Percentiles rank a stretch among this genome's conserved stretches.
These are phyloP conservation scores for Taxawa tesnikishii DNA, from an alignment of 2,329 filamentous ascomycete species.

Conservation along the genomic window DNA sequence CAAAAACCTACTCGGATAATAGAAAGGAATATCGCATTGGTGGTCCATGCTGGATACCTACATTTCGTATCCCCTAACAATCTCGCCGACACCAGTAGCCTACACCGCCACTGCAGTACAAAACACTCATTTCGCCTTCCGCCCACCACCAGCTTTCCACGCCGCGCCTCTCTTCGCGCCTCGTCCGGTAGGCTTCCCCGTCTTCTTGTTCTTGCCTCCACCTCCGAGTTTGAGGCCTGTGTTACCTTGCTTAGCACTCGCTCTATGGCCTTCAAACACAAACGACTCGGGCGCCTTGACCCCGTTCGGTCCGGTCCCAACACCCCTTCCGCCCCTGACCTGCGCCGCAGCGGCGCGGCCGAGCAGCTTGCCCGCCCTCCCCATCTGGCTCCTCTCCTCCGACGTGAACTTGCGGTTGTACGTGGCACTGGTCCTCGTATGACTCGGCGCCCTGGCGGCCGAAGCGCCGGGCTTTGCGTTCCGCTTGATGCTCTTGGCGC, in stretches of 20 bases:
- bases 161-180: slow-evolving; percentile 30
- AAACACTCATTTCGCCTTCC: slow-evolving; percentile 3
- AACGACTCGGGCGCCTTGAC: slow-evolving; percentile 54
- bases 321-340: slow-evolving; percentile 3
- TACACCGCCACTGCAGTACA: too few relatives aligned
- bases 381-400: slow-evolving; percentile 57
- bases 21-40: too few relatives aligned
- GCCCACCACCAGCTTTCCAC: slow-evolving; percentile 26
- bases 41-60: too few relatives aligned
- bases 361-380: slow-evolving; percentile 62
- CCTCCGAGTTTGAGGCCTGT: slow-evolving; percentile 49
- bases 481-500: slow-evolving; percentile 61
- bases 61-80: too few relatives aligned
- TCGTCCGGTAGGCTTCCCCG: slow-evolving; percentile 27
- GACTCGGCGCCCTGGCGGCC: slow-evolving; percentile 12
- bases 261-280: slow-evolving; percentile 72
- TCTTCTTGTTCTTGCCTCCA: slow-evolving; percentile 37
- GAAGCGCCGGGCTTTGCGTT: slow-evolving; percentile 24
- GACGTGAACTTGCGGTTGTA: slow-evolving; percentile 61
- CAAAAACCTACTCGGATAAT: too few relatives aligned
- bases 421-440: slow-evolving; percentile 22
- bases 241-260: slow-evolving; percentile 52
- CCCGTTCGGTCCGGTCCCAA: slow-evolving; percentile 11
- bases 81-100: too few relatives aligned
- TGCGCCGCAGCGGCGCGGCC: slow-evolving; percentile 50